Evolutionary conservation across 208 protist genomes (phyloP), one percentile per base, ranked within the genome.

Genomic region (Crithidia acanthocephali): DNA sequence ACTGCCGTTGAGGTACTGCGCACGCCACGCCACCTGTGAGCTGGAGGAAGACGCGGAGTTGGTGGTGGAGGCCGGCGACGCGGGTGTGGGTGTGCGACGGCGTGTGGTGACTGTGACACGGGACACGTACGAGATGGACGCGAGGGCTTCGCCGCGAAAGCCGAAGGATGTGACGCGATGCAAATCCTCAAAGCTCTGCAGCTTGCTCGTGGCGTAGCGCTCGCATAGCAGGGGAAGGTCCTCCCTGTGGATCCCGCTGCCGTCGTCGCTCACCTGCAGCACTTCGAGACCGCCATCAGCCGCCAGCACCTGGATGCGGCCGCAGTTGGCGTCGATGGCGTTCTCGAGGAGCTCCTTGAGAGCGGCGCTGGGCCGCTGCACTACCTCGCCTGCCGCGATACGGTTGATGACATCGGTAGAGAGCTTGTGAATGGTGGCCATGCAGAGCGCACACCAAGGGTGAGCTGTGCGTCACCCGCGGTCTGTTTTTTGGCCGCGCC

Each of bases 321-420:
- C 97, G 28, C 93, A 80, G 32, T 91, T 91, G 7, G 98, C 98
- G 77, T 99, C 98, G 25, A 99, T 84, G 20, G 83, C 72, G 83
- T 99, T 99, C 79, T 99, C 98, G 18, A 99, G 70, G 40, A 99
- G 72, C 79, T 99, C 98, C 81, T 99, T 99, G 27, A 99, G 78
- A 10, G 98, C 98, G 28, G 95, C 98, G 48, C 90, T 93, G 4
- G 98, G 98, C n/a, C 97, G 79, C 72, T 99, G 94, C 42, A 99
- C 98, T 44, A 99, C 97, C 76, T 99, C 98, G n/a, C 98, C 98
- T 25, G 98, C 98, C 1, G 98, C 98, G 64, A 99, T 99, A 37
- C 93, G 85, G 72, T 99, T 99, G 45, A 99, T 87, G 4, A 99
- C 98, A 18, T 91, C 89, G 42, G 95, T 59, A 0, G 96, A 78